Conservation (phyloP, 1,284 basidiomycete genomes). For the Malassezia restricta region DNA sequence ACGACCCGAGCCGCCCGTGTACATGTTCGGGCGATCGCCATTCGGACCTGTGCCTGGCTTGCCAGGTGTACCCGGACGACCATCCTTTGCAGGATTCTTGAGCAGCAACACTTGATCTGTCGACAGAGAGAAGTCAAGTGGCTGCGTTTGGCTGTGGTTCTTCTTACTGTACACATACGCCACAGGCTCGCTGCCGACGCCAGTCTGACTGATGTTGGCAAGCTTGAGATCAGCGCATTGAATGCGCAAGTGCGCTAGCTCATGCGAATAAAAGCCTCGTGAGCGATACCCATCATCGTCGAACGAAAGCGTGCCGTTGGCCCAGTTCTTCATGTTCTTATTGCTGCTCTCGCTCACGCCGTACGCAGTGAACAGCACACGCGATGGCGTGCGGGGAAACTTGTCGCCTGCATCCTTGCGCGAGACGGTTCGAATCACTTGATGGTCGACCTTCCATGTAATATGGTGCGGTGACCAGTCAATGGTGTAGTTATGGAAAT, state of each 20-base stretch:
- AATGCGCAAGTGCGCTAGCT: conserved; percentile 27
- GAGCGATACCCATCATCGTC: conserved; percentile 20
- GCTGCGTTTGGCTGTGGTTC: conserved; percentile 13
- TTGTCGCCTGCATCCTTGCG: conserved; percentile 14
- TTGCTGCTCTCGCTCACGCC: conserved; percentile 23
- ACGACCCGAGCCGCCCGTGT: conserved; percentile 13
- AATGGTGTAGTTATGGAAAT: conserved; percentile 33
- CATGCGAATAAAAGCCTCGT: conserved; percentile 34
- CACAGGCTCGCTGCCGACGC: conserved; percentile 8
- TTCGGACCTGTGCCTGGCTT: background rate
- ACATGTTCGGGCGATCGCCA: conserved; percentile 11
- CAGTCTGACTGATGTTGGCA: conserved; percentile 14
- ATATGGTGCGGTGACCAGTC: conserved; percentile 30
- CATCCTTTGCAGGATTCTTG: conserved; percentile 13
- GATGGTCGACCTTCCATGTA: conserved; percentile 31
- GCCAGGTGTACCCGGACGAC: conserved; percentile 15
- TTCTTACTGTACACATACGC: conserved; percentile 35
- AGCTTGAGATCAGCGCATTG: conserved; percentile 18
- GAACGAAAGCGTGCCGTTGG: conserved; percentile 31
- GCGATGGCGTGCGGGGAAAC: conserved; percentile 31
- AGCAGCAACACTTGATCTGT: conserved; percentile 16
- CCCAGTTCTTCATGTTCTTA: conserved; percentile 20
- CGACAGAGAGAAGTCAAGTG: conserved; percentile 20
- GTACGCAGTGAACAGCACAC: conserved; percentile 31
- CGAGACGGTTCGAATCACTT: conserved; percentile 23